Percentiles rank a stretch among this genome's conserved stretches.
Evolutionary conservation across 352 stramenopile species (phyloP).

Genomic region (Phytophthora cactorum): DNA sequence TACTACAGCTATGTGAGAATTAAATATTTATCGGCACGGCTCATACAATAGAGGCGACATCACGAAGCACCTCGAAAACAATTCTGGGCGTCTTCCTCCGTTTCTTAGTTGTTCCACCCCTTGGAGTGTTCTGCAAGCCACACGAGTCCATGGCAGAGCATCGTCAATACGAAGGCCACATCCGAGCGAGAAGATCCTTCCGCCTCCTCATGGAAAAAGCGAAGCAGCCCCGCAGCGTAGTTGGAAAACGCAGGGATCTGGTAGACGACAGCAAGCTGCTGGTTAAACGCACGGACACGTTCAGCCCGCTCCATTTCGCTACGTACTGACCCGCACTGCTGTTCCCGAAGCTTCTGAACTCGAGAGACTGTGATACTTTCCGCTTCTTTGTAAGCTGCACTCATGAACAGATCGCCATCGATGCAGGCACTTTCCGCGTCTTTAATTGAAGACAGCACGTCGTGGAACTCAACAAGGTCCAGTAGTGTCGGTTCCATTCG

Average conservation of each 20-base stretch:
- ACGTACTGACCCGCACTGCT: slow-evolving; percentile 62
- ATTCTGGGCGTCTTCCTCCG: slow-evolving; percentile 4
- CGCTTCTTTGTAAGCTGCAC: slow-evolving; percentile 48
- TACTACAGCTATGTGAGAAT: slow-evolving; percentile 24
- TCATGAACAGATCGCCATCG: slow-evolving; percentile 71
- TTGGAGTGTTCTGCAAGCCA: slow-evolving; percentile 85
- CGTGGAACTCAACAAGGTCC: slow-evolving; percentile 66
- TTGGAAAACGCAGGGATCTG: slow-evolving; percentile 81
- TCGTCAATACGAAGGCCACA: slow-evolving; percentile 78
- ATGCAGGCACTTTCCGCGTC: slow-evolving; percentile 66
- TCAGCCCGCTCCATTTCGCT: slow-evolving; percentile 77
- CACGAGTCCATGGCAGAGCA: slow-evolving; percentile 83
- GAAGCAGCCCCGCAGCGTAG: slow-evolving; percentile 65
- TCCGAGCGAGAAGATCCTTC: slow-evolving; percentile 75
- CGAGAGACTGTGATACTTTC: slow-evolving; percentile 45
- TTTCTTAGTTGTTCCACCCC: slow-evolving; percentile 39
- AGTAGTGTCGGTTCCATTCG: slow-evolving; percentile 61
- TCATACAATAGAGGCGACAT: slow-evolving; percentile 27
- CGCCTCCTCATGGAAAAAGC: slow-evolving; percentile 80
- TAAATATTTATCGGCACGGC: slow-evolving; percentile 45
- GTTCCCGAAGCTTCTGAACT: slow-evolving; percentile 53
- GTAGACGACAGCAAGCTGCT: slow-evolving; percentile 75
- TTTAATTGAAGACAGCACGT: slow-evolving; percentile 78
- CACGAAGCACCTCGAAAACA: slow-evolving; percentile 12
- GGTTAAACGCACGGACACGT: slow-evolving; percentile 64